Conservation (phyloP, 208 protist species). For the Trypanosoma theileri region DNA sequence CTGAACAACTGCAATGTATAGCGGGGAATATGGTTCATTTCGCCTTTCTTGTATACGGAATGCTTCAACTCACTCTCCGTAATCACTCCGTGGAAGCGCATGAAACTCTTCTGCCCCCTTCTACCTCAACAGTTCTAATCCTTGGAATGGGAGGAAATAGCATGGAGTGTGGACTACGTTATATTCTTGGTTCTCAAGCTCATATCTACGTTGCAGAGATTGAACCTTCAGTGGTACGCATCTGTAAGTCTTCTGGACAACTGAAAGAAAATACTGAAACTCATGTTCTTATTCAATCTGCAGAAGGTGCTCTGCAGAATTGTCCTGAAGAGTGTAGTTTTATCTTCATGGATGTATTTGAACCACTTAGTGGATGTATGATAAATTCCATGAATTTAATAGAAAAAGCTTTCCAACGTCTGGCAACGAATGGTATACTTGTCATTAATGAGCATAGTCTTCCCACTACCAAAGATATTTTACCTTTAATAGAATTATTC, state of each 20-base stretch:
- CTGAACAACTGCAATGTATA: constrained; percentile 65
- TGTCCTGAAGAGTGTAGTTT: constrained; percentile 41
- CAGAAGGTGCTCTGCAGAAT: constrained; percentile 32
- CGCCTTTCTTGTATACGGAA: constrained; percentile 49
- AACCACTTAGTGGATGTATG: constrained; percentile 61
- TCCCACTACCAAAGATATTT: constrained; percentile 36
- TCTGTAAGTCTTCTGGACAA: constrained; percentile 38
- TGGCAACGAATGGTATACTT: constrained; percentile 53
- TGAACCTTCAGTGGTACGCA: constrained; percentile 57
- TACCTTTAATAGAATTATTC: constrained; percentile 41
- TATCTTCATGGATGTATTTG: constrained; percentile 83
- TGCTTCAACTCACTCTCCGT: constrained; percentile 27
- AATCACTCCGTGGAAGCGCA: neutral
- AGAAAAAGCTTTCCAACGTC: constrained; percentile 35
- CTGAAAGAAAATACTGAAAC: constrained; percentile 34
- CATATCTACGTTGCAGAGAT: constrained; percentile 68
- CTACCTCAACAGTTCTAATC: constrained; percentile 40
- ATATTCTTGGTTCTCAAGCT: constrained; percentile 43
- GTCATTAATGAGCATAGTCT: constrained; percentile 78
- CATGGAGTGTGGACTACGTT: constrained; percentile 61
- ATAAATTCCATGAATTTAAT: constrained; percentile 37
- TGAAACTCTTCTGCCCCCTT: constrained; percentile 27
- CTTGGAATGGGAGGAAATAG: constrained; percentile 87
- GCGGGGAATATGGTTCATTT: constrained; percentile 76
- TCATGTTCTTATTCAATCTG: constrained; percentile 30